These are phyloP conservation scores for Penicillium coprophilum DNA, from an alignment of 495 filamentous ascomycete species.

Conservation along the genomic window DNA sequence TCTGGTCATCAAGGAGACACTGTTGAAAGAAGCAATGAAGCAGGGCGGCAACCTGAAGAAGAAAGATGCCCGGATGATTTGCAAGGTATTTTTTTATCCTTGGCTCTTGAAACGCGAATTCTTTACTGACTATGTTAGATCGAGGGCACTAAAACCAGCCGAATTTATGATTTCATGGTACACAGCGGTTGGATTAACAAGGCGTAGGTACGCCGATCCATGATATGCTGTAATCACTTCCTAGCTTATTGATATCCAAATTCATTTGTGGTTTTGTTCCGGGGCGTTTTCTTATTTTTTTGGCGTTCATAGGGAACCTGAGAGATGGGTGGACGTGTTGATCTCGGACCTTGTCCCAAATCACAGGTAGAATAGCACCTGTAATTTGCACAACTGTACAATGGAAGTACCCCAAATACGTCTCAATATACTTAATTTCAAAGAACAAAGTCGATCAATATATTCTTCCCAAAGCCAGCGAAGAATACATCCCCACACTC, in stretches of 20 bases:
- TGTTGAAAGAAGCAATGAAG: conserved; percentile 86
- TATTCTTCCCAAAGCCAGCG: neutral
- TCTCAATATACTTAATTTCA: neutral
- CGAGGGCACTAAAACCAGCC: conserved; percentile 61
- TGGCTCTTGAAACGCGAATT: neutral
- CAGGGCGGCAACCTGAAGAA: conserved; percentile 84
- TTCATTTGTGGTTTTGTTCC: conserved; percentile 15
- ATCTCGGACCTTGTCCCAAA: conserved; percentile 4
- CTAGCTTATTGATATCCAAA: conserved; percentile 23
- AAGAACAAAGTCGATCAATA: neutral
- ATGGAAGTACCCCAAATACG: neutral
- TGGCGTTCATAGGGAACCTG: conserved; percentile 20
- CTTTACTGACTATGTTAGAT: conserved; percentile 44
- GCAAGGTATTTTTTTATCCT: conserved; percentile 48
- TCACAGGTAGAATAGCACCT: neutral
- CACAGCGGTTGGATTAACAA: conserved; percentile 90
- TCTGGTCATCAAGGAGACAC: conserved; percentile 84
- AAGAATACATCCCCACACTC: conserved; percentile 7
- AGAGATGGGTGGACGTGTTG: conserved; percentile 12
- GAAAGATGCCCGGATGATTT: conserved; percentile 76
- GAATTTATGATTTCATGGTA: conserved; percentile 93
- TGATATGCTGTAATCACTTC: conserved; percentile 4
- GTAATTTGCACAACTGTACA: neutral
- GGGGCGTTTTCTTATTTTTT: conserved; percentile 19
- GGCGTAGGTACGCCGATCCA: conserved; percentile 34